Percentiles rank a stretch among this genome's conserved stretches.
Evolutionary conservation across 805 yeast genomes (phyloP).

Genomic region (Cyberlindnera euphorbiae): DNA sequence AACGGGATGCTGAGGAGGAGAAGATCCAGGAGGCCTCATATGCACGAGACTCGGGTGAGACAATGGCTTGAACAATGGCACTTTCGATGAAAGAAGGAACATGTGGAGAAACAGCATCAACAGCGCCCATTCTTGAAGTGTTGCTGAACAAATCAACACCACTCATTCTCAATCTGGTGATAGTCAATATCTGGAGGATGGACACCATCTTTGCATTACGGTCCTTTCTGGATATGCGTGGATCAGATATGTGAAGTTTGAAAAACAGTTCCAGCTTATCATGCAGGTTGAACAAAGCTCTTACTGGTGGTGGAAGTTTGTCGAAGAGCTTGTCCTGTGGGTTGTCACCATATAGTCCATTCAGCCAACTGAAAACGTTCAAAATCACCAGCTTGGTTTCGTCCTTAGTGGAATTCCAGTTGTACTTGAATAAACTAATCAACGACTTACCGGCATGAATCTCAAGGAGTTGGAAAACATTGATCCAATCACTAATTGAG

Average conservation of each 20-base stretch:
- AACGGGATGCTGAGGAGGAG: slow-evolving; percentile 35
- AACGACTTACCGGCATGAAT: slow-evolving; percentile 54
- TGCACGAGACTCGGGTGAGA: slow-evolving; percentile 75
- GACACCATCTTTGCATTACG: slow-evolving; percentile 68
- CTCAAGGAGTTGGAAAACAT: slow-evolving; percentile 69
- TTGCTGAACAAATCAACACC: slow-evolving; percentile 39
- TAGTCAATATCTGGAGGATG: slow-evolving; percentile 58
- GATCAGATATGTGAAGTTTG: slow-evolving; percentile 58
- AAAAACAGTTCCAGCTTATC: slow-evolving; percentile 61
- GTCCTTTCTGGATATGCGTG: slow-evolving; percentile 48
- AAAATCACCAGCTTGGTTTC: slow-evolving; percentile 55
- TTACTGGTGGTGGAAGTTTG: slow-evolving; percentile 65
- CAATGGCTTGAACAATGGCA: slow-evolving; percentile 65
- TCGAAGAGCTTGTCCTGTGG: slow-evolving; percentile 38
- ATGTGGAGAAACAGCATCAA: slow-evolving; percentile 35
- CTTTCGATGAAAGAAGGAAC: slow-evolving; percentile 86
- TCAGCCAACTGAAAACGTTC: slow-evolving; percentile 68
- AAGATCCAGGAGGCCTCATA: slow-evolving; percentile 67
- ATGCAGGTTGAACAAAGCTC: slow-evolving; percentile 62
- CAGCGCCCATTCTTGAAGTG: slow-evolving; percentile 9
- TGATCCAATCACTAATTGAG: slow-evolving; percentile 72
- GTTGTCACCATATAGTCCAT: slow-evolving; percentile 44
- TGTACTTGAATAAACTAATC: slow-evolving; percentile 51
- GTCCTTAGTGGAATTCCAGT: slow-evolving; percentile 31
- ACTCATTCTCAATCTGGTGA: slow-evolving; percentile 64